Base-by-base conservation (phyloP, 1,284 basidiomycete genomes). In the Pseudozyma sp. region DNA sequence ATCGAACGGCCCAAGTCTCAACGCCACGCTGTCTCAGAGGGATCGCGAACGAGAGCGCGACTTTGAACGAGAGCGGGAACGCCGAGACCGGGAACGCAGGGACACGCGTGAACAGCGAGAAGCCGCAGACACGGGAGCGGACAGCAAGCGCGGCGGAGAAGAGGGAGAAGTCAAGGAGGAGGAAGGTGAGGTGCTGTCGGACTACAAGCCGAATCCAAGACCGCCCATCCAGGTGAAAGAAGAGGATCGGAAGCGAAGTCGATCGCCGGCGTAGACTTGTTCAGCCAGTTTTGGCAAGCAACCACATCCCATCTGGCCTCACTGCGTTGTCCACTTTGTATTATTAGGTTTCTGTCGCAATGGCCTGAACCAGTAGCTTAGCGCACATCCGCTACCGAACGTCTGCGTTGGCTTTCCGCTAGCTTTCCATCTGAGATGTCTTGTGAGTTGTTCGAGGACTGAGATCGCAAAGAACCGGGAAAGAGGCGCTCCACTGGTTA, bases 21-120 rank as follows among this genome's bases (percentile, higher is more conserved):
- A 50, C 19, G 24, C 63, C 29, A 49, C 64, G n/a, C 45, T 46
- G 30, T 55, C 62, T 34, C 49, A 58, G n/a, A 46, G 58, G 29
- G 75, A 77, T 45, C 64, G 64, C 33, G 76, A 78, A 17, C 57
- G 76, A 11, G 73, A 75, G 42, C 60, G 64, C 16, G 76, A 75
- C 29, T 66, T 72, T 45, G 72, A 73, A 33, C 43, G 68, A 13
- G 69, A 69, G 29, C 42, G 68, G 40, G 60, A 73, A 65, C 66
- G 68, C 10, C 56, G 76, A 29, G 69, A 78, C 54, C 54, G 69
- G 5, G 73, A 75, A 39, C 69, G 73, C 34, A 68, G 66, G 40
- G 71, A 77, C 52, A 63, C 58, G 5, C 66, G 74, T 29, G 66
- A 72, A 55, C 66, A 67, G 44, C 65, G 66, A 24, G 46, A 62